Evolutionary conservation across 352 stramenopile species (phyloP).

Genomic region (Pythium guiyangense): DNA sequence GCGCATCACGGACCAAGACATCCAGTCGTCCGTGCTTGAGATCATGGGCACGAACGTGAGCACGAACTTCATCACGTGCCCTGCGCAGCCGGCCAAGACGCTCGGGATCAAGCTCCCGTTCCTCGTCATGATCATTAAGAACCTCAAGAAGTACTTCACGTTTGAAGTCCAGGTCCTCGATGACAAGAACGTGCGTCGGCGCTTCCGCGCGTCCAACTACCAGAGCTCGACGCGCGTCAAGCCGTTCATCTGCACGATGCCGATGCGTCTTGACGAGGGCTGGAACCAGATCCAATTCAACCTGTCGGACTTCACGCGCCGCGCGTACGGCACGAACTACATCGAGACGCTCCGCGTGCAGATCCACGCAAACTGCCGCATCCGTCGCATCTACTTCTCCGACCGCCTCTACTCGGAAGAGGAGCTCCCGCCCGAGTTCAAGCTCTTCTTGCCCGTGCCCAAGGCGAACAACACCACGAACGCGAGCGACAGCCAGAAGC

Average conservation of each 20-base stretch:
- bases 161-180: constrained; percentile 98
- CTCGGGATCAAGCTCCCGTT: constrained; percentile 98
- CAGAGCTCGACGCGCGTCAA: constrained; percentile 96
- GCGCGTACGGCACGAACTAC: constrained; percentile 97
- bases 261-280: constrained; percentile 96
- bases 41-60: constrained; percentile 99
- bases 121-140: constrained; percentile 99
- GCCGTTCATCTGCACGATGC: constrained; percentile 98
- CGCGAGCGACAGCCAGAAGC: constrained; percentile 38
- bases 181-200: constrained; percentile 96
- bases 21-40: constrained; percentile 97
- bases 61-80: constrained; percentile 97
- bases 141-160: constrained; percentile 99
- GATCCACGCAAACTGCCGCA: constrained; percentile 97
- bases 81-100: constrained; percentile 92
- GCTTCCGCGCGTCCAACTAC: constrained; percentile 97
- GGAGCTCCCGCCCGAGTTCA: constrained; percentile 96
- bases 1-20: constrained; percentile 97
- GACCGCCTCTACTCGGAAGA: constrained; percentile 97
- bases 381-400: constrained; percentile 97
- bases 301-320: constrained; percentile 94
- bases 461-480: constrained; percentile 68
- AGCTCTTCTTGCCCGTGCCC: constrained; percentile 94
- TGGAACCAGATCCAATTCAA: constrained; percentile 99
- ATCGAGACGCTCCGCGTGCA: constrained; percentile 97